Conservation (phyloP, 1,284 basidiomycete species). For the Boletus calvinii region DNA sequence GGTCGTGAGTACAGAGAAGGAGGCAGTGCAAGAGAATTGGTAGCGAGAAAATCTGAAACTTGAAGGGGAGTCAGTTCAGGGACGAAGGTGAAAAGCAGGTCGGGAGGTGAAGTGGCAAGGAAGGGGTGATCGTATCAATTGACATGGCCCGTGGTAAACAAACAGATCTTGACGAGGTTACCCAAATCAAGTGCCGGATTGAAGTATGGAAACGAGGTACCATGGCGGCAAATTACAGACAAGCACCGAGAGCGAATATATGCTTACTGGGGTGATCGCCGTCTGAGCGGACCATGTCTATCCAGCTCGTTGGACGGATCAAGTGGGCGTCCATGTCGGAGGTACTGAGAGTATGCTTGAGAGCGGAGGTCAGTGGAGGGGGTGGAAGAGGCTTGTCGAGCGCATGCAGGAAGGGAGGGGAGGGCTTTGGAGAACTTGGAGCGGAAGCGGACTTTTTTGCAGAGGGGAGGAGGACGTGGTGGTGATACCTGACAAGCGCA, state of each 20-base stretch:
- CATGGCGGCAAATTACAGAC: conserved; percentile 9
- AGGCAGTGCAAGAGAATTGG: conserved; percentile 32
- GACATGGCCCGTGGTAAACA: conserved; percentile 31
- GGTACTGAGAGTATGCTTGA: conserved; percentile 18
- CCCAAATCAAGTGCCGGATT: conserved; percentile 14
- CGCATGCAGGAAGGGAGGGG: conserved; percentile 11
- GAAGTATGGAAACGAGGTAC: conserved; percentile 26
- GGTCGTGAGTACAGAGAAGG: conserved; percentile 36
- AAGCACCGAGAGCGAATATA: conserved; percentile 4
- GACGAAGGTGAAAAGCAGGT: conserved; percentile 2
- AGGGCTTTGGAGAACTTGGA: conserved; percentile 26
- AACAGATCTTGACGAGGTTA: conserved; percentile 16
- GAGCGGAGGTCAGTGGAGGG: conserved; percentile 23
- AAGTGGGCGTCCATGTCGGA: conserved; percentile 29
- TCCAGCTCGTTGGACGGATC: conserved; percentile 28
- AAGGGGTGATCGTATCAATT: conserved; percentile 16
- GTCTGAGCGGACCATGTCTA: conserved; percentile 11
- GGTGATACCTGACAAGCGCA: conserved; percentile 19
- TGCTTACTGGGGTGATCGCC: conserved; percentile 22
- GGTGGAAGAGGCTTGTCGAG: conserved; percentile 32
- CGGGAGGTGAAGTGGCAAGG: conserved; percentile 10
- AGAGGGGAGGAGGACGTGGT: conserved; percentile 23
- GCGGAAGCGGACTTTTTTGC: conserved; percentile 30
- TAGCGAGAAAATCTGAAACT: conserved; percentile 31
- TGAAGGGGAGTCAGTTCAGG: conserved; percentile 19